These are phyloP conservation scores for Pseudocercospora macadamiae DNA, from an alignment of 2,329 filamentous ascomycete genomes.

Conservation along the genomic window DNA sequence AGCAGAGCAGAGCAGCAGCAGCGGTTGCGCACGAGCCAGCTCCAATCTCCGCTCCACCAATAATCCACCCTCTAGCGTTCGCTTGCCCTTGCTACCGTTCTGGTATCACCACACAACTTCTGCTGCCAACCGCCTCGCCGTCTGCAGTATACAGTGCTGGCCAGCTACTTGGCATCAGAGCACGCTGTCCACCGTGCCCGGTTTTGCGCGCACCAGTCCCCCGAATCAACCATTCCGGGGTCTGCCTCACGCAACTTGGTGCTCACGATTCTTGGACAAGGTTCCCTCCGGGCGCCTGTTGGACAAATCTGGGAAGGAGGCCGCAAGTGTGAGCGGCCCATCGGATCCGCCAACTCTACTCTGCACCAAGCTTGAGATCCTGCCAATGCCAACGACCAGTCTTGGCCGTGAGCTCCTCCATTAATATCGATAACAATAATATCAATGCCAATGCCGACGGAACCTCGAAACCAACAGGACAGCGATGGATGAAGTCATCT, in stretches of 20 bases:
- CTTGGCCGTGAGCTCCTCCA: no score
- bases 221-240: neutral
- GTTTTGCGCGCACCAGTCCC: neutral
- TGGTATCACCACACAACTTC: neutral
- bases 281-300: neutral
- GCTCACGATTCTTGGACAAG: neutral
- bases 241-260: neutral
- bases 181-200: neutral
- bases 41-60: neutral
- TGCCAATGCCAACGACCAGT: neutral
- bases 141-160: neutral
- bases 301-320: neutral
- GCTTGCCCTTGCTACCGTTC: neutral
- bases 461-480: no score
- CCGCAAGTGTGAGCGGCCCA: neutral
- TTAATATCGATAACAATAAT: no score
- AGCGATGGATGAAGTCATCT: slow-evolving; percentile 14
- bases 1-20: neutral
- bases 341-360: neutral
- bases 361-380: no score
- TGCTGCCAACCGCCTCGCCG: neutral
- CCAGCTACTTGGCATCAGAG: neutral
- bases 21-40: neutral
- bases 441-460: no score
- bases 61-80: neutral